phyloP scores from a whole-genome alignment of 345 rosid species.

The Arabis hirsuta region DNA sequence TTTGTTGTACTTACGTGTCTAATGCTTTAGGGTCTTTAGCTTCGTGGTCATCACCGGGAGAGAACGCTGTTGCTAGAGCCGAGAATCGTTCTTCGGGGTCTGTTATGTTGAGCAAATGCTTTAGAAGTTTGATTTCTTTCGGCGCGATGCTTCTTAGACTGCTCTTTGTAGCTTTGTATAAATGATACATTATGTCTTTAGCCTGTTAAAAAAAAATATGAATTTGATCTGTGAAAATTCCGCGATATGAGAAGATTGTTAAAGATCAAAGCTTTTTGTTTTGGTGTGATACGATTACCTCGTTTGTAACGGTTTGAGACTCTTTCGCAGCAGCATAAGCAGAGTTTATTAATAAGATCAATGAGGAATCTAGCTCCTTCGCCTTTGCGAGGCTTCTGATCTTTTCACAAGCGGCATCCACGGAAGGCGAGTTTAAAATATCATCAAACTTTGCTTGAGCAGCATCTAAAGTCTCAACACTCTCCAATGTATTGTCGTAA shows the following conservation, averaged over 20 bases:
- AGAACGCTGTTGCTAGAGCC: conserved; percentile 87
- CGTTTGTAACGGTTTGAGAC: conserved; percentile 71
- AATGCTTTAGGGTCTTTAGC: conserved; percentile 73
- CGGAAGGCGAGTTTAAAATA: conserved; percentile 76
- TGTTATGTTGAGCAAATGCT: conserved; percentile 79
- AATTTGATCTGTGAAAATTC: neutral
- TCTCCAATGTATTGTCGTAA: conserved; percentile 76
- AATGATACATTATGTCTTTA: conserved; percentile 77
- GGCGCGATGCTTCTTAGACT: conserved; percentile 90
- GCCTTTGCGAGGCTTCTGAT: conserved; percentile 82
- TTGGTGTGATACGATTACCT: conserved; percentile 47
- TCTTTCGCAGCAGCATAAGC: conserved; percentile 94
- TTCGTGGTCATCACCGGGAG: conserved; percentile 74
- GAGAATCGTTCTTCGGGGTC: conserved; percentile 98
- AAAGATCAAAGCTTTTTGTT: neutral
- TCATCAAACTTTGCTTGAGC: conserved; percentile 92
- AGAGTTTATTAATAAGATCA: conserved; percentile 78
- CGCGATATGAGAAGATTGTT: neutral
- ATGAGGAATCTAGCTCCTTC: conserved; percentile 89
- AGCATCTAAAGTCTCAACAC: conserved; percentile 66
- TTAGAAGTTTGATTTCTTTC: conserved; percentile 81
- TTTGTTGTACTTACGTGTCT: conserved; percentile 62
- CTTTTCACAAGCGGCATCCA: conserved; percentile 84
- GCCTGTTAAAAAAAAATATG: conserved; percentile 48
- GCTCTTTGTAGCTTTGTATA: conserved; percentile 83